Base-by-base conservation (phyloP, 108 stramenopile genomes). In the Fistulifera pelliculosa region DNA sequence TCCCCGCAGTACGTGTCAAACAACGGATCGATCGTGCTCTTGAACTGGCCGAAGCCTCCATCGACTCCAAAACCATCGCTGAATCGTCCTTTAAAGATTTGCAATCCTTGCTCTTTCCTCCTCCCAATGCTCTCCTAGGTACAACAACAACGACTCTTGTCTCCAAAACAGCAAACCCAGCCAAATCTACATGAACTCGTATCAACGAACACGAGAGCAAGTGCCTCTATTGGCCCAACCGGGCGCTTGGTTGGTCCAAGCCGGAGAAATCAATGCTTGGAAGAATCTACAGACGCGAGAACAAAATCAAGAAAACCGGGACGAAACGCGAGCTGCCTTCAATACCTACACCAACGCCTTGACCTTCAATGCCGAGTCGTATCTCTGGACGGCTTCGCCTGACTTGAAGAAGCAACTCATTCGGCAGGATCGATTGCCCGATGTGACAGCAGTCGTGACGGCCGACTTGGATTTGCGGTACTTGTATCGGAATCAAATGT, bases 391-490 rank as follows among this genome's bases (percentile, higher is more conserved):
- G 15, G 75, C 54, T 27, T 27, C 56, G 14, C 59, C 31, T 19
- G 51, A 50, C 17, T 43, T 53, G 14, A 41, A 62, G 17, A 71
- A 69, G 27, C 52, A 49, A 39, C 44, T 80, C 63, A 70, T 80
- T 13, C 69, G 79, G 25, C 64, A 83, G n/a, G 78, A 75, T 58
- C 55, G 45, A 35, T 65, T 87, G 54, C 85, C 85, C 0, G 58
- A 65, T 51, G 71, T 75, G 1, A 71, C 38, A 21, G 54, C 66
- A n/a, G 87, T 88, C n/a, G 78, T 89, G 49, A 63, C 65, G 39
- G 70, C 76, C 58, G 83, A 90, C 66, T 61, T 90, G 52, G 87
- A 90, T 62, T 62, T 80, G 17, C 61, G 87, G 10, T 79, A 90
- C 65, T 71, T 90, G 53, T 76, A 73, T 56, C 62, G 87, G 26